Evolutionary conservation across 768 basidiomycete species (phyloP), one percentile per base, ranked within the genome.

Genomic region (Boletellus sp.): DNA sequence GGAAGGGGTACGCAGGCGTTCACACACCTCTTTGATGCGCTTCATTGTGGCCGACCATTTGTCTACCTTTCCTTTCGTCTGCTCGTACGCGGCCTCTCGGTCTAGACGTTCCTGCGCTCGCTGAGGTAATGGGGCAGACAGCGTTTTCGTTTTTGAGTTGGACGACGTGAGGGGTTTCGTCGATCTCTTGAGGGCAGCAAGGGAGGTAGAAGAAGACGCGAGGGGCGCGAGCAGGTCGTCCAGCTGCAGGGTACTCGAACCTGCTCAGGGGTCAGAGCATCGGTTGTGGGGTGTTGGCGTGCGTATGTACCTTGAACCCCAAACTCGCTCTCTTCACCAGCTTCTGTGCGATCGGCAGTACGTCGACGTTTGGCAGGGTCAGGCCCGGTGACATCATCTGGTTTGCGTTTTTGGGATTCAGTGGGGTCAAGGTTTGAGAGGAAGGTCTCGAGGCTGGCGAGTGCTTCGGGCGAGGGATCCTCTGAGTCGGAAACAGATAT

Each of bases 11-110:
- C 9, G 31, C 8, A 13, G 9, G 24, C 11, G 43, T 4, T 42
- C 8, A 41, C 74, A 45, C 40, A 88, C 90, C 73, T 97, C 91
- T 56, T 86, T 85, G 56, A 99, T 93, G 19, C 81, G 79, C 67
- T 88, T 90, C 87, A 97, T 95, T 3, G 91, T 90, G 6, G 81
- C 83, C 23, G 81, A 81, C 96, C 95, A 98, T 73, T 95, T 96
- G 55, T 89, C 83, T 2, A 95, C 87, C 66, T 97, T 94, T 54
- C 81, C 78, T 64, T 90, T 92, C 4, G 94, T 97, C 68, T 89
- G 80, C 60, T 94, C 93, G 64, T 95, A 96, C 0, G 95, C 95
- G 8, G 94, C 95, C 63, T 93, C 85, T 42, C 95, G 84, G 57
- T 96, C 92, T 1, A 97, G 72, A 38, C 89, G 85, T 53, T 96